Conservation (phyloP, 257 asterid species). For the Rauvolfia tetraphylla region DNA sequence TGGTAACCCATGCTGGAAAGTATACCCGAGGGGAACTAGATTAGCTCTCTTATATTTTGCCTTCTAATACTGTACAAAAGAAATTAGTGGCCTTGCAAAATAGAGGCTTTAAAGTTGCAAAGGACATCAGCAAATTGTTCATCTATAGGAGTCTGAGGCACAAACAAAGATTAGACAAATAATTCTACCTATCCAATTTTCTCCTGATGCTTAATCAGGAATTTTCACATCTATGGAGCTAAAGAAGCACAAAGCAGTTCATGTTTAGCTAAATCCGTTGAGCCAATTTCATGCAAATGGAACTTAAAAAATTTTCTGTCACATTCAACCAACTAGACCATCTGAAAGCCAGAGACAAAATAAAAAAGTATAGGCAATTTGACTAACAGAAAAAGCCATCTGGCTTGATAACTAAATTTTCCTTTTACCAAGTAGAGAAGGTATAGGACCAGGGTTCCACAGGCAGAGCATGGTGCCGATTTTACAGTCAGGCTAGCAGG, state of each 20-base stretch:
- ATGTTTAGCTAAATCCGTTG: not conserved
- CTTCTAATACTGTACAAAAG: not conserved
- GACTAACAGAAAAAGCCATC: not conserved
- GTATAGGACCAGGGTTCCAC: no score
- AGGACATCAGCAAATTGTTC: not conserved
- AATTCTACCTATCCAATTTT: not conserved
- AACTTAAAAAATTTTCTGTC: not conserved
- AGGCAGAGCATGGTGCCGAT: not conserved
- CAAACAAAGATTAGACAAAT: not conserved
- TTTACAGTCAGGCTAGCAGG: not conserved
- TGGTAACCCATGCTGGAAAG: conserved; percentile 37
- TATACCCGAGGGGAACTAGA: conserved; percentile 42
- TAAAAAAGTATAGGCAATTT: not conserved
- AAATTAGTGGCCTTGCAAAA: conserved; percentile 2
- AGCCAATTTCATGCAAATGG: not conserved
- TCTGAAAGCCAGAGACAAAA: not conserved
- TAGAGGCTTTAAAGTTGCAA: not conserved
- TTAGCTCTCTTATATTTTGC: not conserved
- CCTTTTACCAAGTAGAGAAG: not conserved
- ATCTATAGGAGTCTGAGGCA: not conserved
- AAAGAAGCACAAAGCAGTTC: not conserved
- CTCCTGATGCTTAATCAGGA: not conserved
- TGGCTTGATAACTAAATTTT: not conserved
- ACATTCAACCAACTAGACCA: not conserved
- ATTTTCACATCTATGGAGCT: not conserved